These are phyloP conservation scores for Corymbia citriodora DNA, from an alignment of 441 rosid species.

Conservation along the genomic window DNA sequence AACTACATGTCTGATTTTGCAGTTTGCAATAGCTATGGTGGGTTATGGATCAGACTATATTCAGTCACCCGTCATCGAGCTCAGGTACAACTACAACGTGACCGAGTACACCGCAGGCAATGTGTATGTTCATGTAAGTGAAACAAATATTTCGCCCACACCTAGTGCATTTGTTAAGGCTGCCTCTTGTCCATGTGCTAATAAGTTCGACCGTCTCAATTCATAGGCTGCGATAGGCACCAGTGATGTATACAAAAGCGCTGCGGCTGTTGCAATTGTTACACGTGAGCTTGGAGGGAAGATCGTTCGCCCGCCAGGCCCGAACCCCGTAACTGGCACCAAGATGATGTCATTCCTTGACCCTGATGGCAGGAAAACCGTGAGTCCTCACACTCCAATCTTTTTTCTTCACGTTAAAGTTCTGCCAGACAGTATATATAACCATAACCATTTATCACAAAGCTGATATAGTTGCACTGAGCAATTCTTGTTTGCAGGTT, in stretches of 20 bases:
- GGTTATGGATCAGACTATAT: constrained; percentile 5
- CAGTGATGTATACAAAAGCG: constrained; percentile 3
- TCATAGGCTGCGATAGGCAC: neutral
- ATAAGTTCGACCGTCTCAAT: neutral
- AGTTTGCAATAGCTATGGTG: constrained; percentile 11
- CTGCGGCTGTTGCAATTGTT: constrained; percentile 1
- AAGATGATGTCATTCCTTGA: constrained; percentile 4
- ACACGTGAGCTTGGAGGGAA: constrained; percentile 4
- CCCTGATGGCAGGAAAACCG: constrained; percentile 8
- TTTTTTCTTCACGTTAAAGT: neutral
- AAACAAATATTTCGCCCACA: neutral
- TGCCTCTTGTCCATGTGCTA: neutral
- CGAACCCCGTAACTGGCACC: neutral
- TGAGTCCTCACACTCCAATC: neutral
- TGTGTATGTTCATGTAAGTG: neutral
- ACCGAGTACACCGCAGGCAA: neutral
- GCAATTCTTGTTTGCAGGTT: neutral
- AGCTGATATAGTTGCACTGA: neutral
- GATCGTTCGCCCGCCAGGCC: constrained; percentile 2
- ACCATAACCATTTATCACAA: neutral
- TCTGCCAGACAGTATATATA: neutral
- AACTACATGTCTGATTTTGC: neutral
- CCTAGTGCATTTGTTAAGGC: neutral
- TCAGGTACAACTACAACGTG: constrained; percentile 5
- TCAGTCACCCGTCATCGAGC: constrained; percentile 3